Base-by-base conservation (phyloP, 2,329 filamentous ascomycete genomes). In the Epichloe gansuensis region DNA sequence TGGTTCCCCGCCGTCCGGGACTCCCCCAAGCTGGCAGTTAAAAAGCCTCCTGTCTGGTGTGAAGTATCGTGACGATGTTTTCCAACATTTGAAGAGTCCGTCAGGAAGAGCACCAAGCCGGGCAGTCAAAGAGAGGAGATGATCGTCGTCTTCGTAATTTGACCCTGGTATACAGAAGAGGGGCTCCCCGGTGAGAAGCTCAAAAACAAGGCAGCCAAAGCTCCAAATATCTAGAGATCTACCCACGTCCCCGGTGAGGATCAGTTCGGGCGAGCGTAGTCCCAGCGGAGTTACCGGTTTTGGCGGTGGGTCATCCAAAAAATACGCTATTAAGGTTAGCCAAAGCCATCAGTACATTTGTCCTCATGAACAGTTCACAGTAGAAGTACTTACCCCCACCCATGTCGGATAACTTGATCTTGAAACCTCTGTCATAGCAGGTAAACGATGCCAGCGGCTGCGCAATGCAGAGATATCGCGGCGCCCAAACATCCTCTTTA, bases 131-230 rank as follows among this genome's bases (percentile, higher is more conserved):
- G 42, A 27, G 39, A 60, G 55, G 21, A 61, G 55, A 53, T 59
- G 59, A 34, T 58, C 53, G 39, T 63, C 59, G 51, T 63, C 57
- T 48, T 56, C 53, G 49, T 49, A 58, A 1, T 53, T 46, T 4
- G 39, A 40, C 35, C 51, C 47, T 11, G 56, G 57, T 49, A 62
- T 48, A 34, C 58, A 61, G 53, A 63, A 62, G 36, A 64, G 58
- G 9, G 58, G 61, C 39, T 58, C n/a, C 40, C 63, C 63, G 12
- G 60, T 63, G 25, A 65, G 41, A 25, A 64, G 59, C 54, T 64
- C 59, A 52, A 63, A 65, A 17, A 63, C 35, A 49, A 65, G 61
- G 43, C 61, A 65, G 49, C 63, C 60, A 36, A 64, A 66, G 50
- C 61, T 64, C 63, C 62, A 66, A 23, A 65, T 47, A 43, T 63